Evolutionary conservation across 1,284 basidiomycete genomes (phyloP), one percentile per base, ranked within the genome.

Genomic region (Trametes versicolor): DNA sequence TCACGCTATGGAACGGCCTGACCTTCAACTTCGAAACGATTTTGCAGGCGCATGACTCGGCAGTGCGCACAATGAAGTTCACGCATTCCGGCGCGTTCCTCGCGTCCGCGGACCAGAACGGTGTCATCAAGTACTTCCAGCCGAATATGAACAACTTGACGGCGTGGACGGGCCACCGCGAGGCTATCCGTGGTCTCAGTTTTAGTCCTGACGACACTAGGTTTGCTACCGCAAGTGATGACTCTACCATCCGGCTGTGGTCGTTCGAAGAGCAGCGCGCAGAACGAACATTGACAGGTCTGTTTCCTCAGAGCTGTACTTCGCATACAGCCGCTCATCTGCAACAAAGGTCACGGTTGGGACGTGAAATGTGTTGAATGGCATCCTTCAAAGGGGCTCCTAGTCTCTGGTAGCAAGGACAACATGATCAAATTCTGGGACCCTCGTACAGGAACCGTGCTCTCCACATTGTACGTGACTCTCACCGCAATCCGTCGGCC

Each of bases 11-110:
- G 97, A 99, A 99, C 74, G 97, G 97, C 21, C 84, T 98, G 36
- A 99, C 97, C 0, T 99, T 99, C 89, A 99, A 99, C 82, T 99
- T 99, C 77, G 97, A 99, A 78, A 98, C 97, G 0, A 99, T 99
- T 73, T 87, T 99, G 48, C 97, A 98, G 80, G 97, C 97, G 0
- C 98, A 99, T 80, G 97, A 99, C 76, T 91, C 92, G 10, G 93
- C 96, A 23, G 95, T 99, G 64, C 94, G 97, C 41, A 87, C 95
- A 0, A 88, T 99, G 76, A 83, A 89, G 10, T 99, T 97, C 82
- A 94, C 93, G 2, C 94, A 97, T 72, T 94, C 95, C 0, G 97
- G 97, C 12, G 85, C 90, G 21, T 98, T 94, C 78, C 88, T 99
- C 49, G 91, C 95, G 15, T 98, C 95, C 21, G 91, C 95, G 12